Conservation (phyloP, 2,329 filamentous ascomycete species). For the Ophiostoma fasciatum region DNA sequence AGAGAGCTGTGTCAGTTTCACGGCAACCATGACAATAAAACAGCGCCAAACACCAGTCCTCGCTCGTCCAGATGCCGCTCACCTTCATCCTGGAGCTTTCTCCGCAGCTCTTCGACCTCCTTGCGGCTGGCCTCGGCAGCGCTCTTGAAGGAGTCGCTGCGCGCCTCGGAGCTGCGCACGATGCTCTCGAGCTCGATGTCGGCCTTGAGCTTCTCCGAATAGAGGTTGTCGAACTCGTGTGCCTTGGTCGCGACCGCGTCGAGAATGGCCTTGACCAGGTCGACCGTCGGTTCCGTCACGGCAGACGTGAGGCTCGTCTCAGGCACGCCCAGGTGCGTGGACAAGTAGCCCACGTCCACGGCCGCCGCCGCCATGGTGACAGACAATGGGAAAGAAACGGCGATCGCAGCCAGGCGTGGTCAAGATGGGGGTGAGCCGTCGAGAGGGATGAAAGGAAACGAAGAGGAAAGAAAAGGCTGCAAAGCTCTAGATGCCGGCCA, state of each 20-base stretch:
- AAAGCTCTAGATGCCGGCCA: constrained; percentile 4
- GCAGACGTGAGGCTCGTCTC: constrained; percentile 46
- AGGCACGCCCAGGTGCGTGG: constrained; percentile 54
- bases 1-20: constrained; percentile 9
- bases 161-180: constrained; percentile 68
- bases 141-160: constrained; percentile 66
- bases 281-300: constrained; percentile 55
- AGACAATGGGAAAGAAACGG: background rate
- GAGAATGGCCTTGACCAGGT: constrained; percentile 64
- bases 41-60: too few relatives aligned
- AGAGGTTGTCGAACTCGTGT: constrained; percentile 66
- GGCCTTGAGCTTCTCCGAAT: constrained; percentile 73
- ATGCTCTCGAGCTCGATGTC: constrained; percentile 91
- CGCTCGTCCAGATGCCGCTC: too few relatives aligned
- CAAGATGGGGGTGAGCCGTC: too few relatives aligned
- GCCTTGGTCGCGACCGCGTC: constrained; percentile 63
- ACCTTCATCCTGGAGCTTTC: constrained; percentile 76
- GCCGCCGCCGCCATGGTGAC: constrained; percentile 41
- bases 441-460: background rate
- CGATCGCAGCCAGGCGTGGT: too few relatives aligned
- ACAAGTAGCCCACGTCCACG: constrained; percentile 59
- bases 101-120: constrained; percentile 67
- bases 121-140: constrained; percentile 71
- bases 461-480: background rate
- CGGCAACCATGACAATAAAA: too few relatives aligned